Conservation (phyloP, 148 eudicot species). For the Persicaria tinctoria region DNA sequence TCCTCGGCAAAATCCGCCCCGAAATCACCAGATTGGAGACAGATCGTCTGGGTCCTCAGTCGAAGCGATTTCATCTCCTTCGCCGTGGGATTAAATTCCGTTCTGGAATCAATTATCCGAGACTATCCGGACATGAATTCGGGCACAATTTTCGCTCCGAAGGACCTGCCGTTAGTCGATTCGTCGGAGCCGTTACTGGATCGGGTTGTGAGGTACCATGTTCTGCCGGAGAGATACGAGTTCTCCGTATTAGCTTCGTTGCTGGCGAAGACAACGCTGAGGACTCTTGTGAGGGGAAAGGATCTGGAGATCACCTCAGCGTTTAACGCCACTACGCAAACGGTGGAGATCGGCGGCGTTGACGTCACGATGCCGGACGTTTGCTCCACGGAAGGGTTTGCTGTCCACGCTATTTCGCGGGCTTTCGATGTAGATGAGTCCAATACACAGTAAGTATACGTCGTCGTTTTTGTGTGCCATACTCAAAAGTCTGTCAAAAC, state of each 20-base stretch:
- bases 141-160: conserved; percentile 47
- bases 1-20: background rate
- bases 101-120: conserved; percentile 31
- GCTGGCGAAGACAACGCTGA: conserved; percentile 25
- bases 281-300: conserved; percentile 30
- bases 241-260: conserved; percentile 28
- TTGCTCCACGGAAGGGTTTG: conserved; percentile 28
- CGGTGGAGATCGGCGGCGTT: conserved; percentile 41
- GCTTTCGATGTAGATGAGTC: conserved; percentile 20
- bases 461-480: background rate
- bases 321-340: conserved; percentile 15
- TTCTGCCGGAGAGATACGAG: conserved; percentile 29
- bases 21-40: conserved; percentile 21
- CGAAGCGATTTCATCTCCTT: conserved; percentile 44
- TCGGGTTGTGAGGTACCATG: conserved; percentile 44
- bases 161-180: conserved; percentile 30
- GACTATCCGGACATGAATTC: conserved; percentile 32
- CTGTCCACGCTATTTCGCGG: conserved; percentile 54
- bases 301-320: conserved; percentile 26
- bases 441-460: background rate
- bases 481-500: background rate
- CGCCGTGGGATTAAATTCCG: conserved; percentile 44
- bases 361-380: conserved; percentile 33
- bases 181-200: conserved; percentile 34
- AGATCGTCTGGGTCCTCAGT: conserved; percentile 29